Base-by-base conservation (phyloP, 2,329 filamentous ascomycete genomes). In the Penicillium fuscoglaucum region DNA sequence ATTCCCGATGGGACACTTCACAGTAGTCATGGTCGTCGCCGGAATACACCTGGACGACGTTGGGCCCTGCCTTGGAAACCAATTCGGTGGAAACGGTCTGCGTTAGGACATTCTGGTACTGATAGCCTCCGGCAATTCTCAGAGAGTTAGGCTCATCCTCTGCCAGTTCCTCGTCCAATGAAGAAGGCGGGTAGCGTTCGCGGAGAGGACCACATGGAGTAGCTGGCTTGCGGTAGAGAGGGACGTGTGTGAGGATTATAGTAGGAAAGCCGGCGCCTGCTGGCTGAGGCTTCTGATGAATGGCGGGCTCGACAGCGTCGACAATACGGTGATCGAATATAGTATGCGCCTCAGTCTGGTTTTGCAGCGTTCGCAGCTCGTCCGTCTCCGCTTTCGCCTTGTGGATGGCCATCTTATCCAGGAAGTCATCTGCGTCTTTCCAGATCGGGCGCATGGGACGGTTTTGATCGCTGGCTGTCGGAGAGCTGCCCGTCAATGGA, bases 1-100 rank as follows among this genome's bases (percentile, higher is more conserved):
- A 85, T 19, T 85, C 82, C 3, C 87, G 85, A 74, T 99, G 95
- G 0, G 87, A 82, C 7, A 98, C 79, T 69, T 96, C 93, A 77
- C 95, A 99, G 78, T 98, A 97, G 78, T 99, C 95, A 78, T 99
- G 95, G 71, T 99, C 95, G 68, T 99, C 95, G 12, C 95, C 95
- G 0, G 92, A 96, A 71, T 98, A 99, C 44, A 93, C 89, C 64
- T 95, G 89, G 3, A 86, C 82, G 13, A 98, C 85, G 61, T 95
- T 90, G 35, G 75, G 70, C 0, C 91, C 92, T 35, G 96, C 82
- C 62, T 87, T 90, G 59, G 88, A 83, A 43, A 96, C 79, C 39
- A 99, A 80, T 52, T 87, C 86, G 46, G 86, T 82, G 0, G 93
- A 95, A 65, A 97, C 86, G 2, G 85, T 82, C 50, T 88, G 85